A percentile compares a stretch with the other conserved stretches of the same genome.
phyloP scores from a whole-genome alignment of 2,329 filamentous ascomycete genomes.

The Cryphonectria parasitica region DNA sequence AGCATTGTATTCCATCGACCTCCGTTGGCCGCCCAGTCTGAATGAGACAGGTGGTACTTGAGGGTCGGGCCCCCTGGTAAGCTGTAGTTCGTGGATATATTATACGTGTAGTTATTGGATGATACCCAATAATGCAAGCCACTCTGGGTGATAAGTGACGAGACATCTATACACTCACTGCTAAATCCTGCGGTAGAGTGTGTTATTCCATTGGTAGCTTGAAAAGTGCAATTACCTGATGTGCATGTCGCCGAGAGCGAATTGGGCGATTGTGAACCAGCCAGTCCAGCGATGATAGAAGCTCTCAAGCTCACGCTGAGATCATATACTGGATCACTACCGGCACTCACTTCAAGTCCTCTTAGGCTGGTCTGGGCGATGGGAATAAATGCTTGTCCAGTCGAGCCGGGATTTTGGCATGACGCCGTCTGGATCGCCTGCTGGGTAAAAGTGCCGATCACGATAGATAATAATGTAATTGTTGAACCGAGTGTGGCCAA shows the following conservation, averaged over 20 bases:
- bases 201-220: neutral
- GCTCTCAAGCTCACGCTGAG: neutral
- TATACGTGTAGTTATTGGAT: neutral
- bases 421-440: constrained; percentile 7
- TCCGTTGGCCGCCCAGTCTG: neutral
- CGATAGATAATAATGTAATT: neutral
- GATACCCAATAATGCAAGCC: neutral
- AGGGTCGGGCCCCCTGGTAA: neutral
- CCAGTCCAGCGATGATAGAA: constrained; percentile 6
- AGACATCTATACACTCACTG: constrained; percentile 2
- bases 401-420: neutral
- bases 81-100: neutral
- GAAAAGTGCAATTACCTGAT: constrained; percentile 11
- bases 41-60: neutral
- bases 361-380: neutral
- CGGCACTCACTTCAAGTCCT: neutral
- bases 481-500: neutral
- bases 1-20: constrained; percentile 1
- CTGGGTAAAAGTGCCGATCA: constrained; percentile 7
- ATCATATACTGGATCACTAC: neutral
- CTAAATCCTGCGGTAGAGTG: neutral
- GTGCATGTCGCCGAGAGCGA: neutral
- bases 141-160: neutral
- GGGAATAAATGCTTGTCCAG: neutral
- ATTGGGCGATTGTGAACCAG: neutral